phyloP scores from a whole-genome alignment of 768 basidiomycete species.

The Scleroderma citrinum region DNA sequence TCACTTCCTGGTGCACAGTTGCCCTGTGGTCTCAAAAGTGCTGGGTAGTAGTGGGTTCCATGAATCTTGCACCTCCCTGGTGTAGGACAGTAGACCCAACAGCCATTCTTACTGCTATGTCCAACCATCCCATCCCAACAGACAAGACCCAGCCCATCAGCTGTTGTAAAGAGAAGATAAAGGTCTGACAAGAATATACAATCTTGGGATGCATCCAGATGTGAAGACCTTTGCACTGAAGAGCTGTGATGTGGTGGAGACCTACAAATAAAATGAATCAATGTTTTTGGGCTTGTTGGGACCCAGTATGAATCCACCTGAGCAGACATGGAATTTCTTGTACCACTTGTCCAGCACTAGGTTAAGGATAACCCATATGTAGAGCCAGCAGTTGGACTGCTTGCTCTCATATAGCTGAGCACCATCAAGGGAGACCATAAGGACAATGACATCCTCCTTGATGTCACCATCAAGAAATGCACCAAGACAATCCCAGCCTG shows the following conservation, averaged over 20 bases:
- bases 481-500: not conserved
- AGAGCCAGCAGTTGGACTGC: conserved; percentile 13
- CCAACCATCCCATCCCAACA: conserved; percentile 30
- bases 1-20: conserved; percentile 16
- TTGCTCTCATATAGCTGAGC: conserved; percentile 32
- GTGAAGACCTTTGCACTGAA: conserved; percentile 8
- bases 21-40: conserved; percentile 23
- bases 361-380: conserved; percentile 30
- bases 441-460: conserved; percentile 20
- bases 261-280: conserved; percentile 20
- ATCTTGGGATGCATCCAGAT: conserved; percentile 14
- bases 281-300: conserved; percentile 29
- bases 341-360: not conserved
- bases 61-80: conserved; percentile 27
- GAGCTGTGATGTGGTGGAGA: conserved; percentile 2
- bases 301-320: conserved; percentile 26
- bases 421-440: conserved; percentile 35
- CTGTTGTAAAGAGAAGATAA: conserved; percentile 17
- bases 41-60: conserved; percentile 31
- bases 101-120: conserved; percentile 24
- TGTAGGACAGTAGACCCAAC: conserved; percentile 25
- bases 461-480: not conserved
- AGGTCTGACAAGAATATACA: conserved; percentile 2
- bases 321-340: conserved; percentile 19
- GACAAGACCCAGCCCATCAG: conserved; percentile 30